Conservation (phyloP, 2,329 filamentous ascomycete genomes). For the Bisporella sp. region DNA sequence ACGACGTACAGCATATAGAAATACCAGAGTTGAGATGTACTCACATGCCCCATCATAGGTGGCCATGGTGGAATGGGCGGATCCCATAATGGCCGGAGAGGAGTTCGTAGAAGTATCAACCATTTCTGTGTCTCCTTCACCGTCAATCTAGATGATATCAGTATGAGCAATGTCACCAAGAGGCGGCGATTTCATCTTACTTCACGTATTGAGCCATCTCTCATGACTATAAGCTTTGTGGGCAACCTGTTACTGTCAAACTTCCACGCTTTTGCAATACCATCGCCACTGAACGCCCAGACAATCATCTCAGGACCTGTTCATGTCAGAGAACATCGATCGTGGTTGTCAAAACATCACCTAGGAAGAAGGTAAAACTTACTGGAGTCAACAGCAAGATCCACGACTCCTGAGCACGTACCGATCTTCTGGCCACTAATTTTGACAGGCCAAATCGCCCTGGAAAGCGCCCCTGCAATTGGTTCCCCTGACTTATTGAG, state of each 20-base stretch:
- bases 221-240: conserved; percentile 11
- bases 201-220: conserved; percentile 25
- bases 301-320: conserved; percentile 34
- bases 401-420: conserved; percentile 37
- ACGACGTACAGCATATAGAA: background rate
- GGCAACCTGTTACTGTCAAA: background rate
- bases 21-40: conserved; percentile 8
- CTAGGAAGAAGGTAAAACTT: background rate
- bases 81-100: background rate
- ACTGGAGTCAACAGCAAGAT: conserved; percentile 40
- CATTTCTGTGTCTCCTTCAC: conserved; percentile 14
- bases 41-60: conserved; percentile 13
- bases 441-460: conserved; percentile 39
- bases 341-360: background rate
- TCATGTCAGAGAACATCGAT: background rate
- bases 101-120: background rate
- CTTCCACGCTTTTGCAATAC: conserved; percentile 39
- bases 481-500: conserved; percentile 20
- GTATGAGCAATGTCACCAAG: background rate
- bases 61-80: background rate
- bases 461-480: conserved; percentile 17
- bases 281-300: conserved; percentile 43
- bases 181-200: background rate
- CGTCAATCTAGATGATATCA: background rate
- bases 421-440: conserved; percentile 43